These are phyloP conservation scores for Blastobotrys petasosporus DNA, from an alignment of 1,139 yeast genomes.

Conservation along the genomic window DNA sequence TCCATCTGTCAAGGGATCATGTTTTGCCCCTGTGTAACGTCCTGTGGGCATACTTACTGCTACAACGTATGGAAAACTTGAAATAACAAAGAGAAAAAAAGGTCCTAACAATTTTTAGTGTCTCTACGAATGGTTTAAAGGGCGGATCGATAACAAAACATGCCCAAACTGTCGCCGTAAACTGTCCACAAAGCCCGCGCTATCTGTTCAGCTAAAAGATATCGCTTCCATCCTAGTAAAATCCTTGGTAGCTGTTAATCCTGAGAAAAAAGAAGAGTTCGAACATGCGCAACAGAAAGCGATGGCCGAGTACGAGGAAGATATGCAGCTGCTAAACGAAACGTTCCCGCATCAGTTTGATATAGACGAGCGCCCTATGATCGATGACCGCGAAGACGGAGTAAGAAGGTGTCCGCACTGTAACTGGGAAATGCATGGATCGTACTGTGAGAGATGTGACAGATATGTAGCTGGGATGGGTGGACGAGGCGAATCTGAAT, in stretches of 20 bases:
- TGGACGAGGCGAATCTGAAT: slow-evolving; percentile 6
- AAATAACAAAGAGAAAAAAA: too few relatives aligned
- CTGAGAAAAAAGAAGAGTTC: slow-evolving; percentile 10
- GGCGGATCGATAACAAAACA: slow-evolving; percentile 16
- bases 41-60: slow-evolving; percentile 36
- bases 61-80: slow-evolving; percentile 26
- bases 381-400: slow-evolving; percentile 25
- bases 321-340: slow-evolving; percentile 15
- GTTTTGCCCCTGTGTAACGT: slow-evolving; percentile 31
- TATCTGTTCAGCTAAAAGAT: slow-evolving; percentile 18
- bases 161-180: slow-evolving; percentile 27
- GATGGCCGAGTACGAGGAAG: slow-evolving; percentile 19
- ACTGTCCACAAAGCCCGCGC: slow-evolving; percentile 19
- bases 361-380: slow-evolving; percentile 9
- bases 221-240: slow-evolving; percentile 15
- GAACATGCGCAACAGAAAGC: slow-evolving; percentile 14
- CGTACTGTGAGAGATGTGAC: slow-evolving; percentile 23
- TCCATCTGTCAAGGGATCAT: slow-evolving; percentile 33
- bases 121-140: slow-evolving; percentile 26
- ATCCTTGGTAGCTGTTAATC: slow-evolving; percentile 14
- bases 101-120: slow-evolving; percentile 19
- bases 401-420: slow-evolving; percentile 26
- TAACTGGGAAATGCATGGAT: slow-evolving; percentile 26
- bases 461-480: slow-evolving; percentile 6
- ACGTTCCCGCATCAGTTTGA: slow-evolving; percentile 22